Evolutionary conservation across 192 early-diverging fungal species (phyloP).

Genomic region (Umbelopsis sp.): DNA sequence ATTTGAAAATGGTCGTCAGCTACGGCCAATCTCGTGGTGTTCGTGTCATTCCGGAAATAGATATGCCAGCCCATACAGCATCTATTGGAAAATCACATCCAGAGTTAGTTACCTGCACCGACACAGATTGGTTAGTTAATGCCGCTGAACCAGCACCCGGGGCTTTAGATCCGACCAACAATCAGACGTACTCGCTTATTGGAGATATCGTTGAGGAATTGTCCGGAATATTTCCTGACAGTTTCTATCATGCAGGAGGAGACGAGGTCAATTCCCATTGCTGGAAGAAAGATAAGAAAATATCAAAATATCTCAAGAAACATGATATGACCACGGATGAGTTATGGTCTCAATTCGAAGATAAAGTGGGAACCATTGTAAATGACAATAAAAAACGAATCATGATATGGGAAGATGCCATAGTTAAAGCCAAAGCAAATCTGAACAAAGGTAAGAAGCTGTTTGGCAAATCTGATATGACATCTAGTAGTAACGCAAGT

Average conservation of each 20-base stretch:
- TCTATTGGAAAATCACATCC: constrained; percentile 50
- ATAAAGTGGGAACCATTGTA: constrained; percentile 23
- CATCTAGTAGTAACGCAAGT: constrained; percentile 38
- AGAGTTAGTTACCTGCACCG: constrained; percentile 60
- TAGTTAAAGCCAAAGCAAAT: constrained; percentile 43
- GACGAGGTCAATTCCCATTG: constrained; percentile 75
- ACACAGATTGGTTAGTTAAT: constrained; percentile 63
- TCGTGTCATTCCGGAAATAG: constrained; percentile 84
- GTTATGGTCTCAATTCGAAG: constrained; percentile 30
- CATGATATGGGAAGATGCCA: constrained; percentile 83
- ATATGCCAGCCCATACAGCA: constrained; percentile 78
- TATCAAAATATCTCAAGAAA: constrained; percentile 27
- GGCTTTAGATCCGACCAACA: constrained; percentile 73
- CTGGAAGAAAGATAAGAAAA: constrained; percentile 46
- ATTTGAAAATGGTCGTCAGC: constrained; percentile 65
- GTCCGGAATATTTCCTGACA: constrained; percentile 66
- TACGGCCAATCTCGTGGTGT: constrained; percentile 78
- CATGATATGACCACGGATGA: constrained; percentile 27
- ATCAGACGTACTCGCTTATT: constrained; percentile 59
- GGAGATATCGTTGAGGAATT: constrained; percentile 63
- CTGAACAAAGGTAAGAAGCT: constrained; percentile 18
- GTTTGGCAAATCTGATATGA: constrained; percentile 20
- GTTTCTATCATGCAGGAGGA: constrained; percentile 73
- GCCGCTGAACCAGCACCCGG: constrained; percentile 81
- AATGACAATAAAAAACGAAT: constrained; percentile 37